Percentiles rank a stretch among this genome's conserved stretches.
Evolutionary conservation across 1,139 yeast genomes (phyloP).

Genomic region (Suhomyces coccinellae): DNA sequence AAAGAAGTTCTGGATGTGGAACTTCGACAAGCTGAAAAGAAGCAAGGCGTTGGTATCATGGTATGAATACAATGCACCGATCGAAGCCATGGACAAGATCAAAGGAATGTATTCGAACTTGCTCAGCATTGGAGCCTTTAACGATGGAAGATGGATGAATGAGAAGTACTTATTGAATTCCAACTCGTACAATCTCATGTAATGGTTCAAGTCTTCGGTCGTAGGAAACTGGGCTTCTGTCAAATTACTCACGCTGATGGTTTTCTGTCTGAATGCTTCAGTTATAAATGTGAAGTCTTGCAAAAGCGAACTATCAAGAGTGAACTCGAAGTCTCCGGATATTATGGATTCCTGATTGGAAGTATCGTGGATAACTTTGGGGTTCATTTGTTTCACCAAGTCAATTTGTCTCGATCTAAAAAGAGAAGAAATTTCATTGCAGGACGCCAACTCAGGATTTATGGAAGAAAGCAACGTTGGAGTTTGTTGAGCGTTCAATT

Average conservation of each 20-base stretch:
- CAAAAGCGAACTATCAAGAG: constrained; percentile 13
- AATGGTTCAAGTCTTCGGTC: constrained; percentile 70
- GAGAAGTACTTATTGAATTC: constrained; percentile 83
- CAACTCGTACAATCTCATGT: constrained; percentile 65
- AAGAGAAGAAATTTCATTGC: constrained; percentile 47
- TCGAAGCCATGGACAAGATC: constrained; percentile 78
- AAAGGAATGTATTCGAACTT: constrained; percentile 70
- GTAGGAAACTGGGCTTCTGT: constrained; percentile 66
- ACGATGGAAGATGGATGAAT: constrained; percentile 74
- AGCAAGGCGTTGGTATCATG: constrained; percentile 77
- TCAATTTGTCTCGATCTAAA: constrained; percentile 64
- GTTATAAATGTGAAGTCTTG: constrained; percentile 34
- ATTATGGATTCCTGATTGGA: constrained; percentile 4
- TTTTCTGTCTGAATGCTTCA: constrained; percentile 51
- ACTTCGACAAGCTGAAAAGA: constrained; percentile 75
- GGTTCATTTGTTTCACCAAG: constrained; percentile 44
- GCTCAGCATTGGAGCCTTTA: constrained; percentile 54
- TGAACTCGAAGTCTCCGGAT: constrained; percentile 16
- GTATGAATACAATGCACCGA: constrained; percentile 85
- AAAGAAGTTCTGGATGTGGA: constrained; percentile 72
- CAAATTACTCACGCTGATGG: constrained; percentile 53
- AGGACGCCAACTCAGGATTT: background rate
- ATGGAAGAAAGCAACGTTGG: constrained; percentile 7
- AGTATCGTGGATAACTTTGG: constrained; percentile 8
- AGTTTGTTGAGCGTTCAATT: constrained; percentile 8